phyloP scores from a whole-genome alignment of 805 yeast genomes.

The Zygosaccharomyces pseudorouxii region DNA sequence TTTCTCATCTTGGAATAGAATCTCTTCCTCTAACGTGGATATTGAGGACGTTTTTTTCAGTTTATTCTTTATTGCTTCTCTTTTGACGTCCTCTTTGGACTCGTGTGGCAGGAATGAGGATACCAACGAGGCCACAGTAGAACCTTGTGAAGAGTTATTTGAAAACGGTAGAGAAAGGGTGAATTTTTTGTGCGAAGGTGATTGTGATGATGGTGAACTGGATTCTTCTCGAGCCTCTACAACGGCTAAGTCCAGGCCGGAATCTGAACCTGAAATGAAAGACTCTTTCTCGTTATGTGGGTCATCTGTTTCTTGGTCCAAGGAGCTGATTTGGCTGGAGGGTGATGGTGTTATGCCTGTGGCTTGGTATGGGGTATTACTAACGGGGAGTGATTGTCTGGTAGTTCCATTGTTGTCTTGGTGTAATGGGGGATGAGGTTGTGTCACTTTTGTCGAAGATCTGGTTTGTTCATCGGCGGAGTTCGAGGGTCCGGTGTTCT shows the following conservation, averaged over 20 bases:
- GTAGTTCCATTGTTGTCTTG: too few relatives aligned
- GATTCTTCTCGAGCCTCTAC: constrained; percentile 10
- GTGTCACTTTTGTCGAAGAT: too few relatives aligned
- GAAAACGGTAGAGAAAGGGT: constrained; percentile 40
- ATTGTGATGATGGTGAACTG: neutral
- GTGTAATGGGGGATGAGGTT: too few relatives aligned
- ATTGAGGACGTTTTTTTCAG: constrained; percentile 51
- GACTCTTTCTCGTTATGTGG: neutral
- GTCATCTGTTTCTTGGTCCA: neutral
- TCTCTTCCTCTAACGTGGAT: constrained; percentile 59
- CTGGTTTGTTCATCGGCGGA: too few relatives aligned
- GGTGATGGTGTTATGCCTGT: neutral
- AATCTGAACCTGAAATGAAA: constrained; percentile 1
- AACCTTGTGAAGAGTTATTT: constrained; percentile 26
- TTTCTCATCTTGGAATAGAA: constrained; percentile 47
- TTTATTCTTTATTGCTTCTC: constrained; percentile 28
- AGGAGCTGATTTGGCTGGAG: neutral
- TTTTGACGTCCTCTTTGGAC: constrained; percentile 10
- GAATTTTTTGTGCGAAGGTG: constrained; percentile 32
- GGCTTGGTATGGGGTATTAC: too few relatives aligned
- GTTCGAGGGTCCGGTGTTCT: too few relatives aligned
- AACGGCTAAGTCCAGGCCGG: neutral
- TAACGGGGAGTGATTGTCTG: neutral
- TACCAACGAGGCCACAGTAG: constrained; percentile 12
- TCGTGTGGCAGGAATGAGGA: constrained; percentile 19